These are phyloP conservation scores for Yamagishiella unicocca DNA, from an alignment of 139 green algal genomes.

Conservation along the genomic window DNA sequence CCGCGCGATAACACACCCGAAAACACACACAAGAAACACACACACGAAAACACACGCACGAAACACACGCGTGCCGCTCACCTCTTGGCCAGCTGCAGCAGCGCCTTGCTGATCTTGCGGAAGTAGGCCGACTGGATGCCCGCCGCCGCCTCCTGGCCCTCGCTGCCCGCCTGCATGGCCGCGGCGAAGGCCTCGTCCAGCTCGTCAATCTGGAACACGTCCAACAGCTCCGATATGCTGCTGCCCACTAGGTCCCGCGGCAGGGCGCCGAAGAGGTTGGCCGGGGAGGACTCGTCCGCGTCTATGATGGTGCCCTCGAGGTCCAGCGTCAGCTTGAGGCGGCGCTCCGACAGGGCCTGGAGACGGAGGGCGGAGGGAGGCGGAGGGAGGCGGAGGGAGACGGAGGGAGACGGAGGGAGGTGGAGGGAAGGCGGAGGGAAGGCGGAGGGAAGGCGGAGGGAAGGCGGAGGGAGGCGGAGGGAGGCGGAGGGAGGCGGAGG, in stretches of 20 bases:
- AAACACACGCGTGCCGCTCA: too few species aligned
- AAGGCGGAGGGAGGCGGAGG: not conserved
- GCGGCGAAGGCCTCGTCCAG: not conserved
- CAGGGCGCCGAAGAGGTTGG: not conserved
- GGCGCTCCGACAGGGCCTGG: constrained; percentile 3
- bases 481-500: not conserved
- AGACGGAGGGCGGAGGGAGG: not conserved
- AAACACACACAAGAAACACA: too few species aligned
- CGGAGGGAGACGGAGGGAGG: too few species aligned
- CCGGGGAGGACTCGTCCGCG: not conserved
- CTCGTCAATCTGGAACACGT: not conserved
- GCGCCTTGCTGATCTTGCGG: not conserved
- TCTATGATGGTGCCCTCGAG: not conserved
- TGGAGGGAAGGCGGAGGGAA: not conserved
- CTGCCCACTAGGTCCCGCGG: not conserved
- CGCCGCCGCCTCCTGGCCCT: not conserved
- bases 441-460: too few species aligned
- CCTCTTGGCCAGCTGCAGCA: constrained; percentile 20
- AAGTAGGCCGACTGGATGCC: not conserved
- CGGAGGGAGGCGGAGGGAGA: too few species aligned
- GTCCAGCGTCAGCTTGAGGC: not conserved
- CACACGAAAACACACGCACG: too few species aligned
- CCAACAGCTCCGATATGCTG: not conserved
- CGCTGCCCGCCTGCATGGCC: not conserved
- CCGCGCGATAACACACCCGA: too few species aligned